Evolutionary conservation across 495 filamentous ascomycete genomes (phyloP).

Genomic region (Xylaria venustula): DNA sequence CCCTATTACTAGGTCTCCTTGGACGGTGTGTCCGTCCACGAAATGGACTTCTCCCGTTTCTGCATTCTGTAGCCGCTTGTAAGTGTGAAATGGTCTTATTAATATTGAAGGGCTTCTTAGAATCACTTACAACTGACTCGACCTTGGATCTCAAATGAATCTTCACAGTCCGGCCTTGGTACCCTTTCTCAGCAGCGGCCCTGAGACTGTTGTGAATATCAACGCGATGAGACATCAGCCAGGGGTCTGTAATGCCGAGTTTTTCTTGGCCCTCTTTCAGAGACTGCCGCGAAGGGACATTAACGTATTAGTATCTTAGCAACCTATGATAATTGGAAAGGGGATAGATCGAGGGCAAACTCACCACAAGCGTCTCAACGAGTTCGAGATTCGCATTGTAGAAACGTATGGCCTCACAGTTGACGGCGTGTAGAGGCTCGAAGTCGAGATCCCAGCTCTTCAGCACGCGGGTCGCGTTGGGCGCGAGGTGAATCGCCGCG

Average conservation of each 20-base stretch:
- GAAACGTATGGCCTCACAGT: background rate
- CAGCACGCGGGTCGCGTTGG: conserved; percentile 32
- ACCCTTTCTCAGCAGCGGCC: conserved; percentile 34
- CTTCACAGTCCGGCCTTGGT: conserved; percentile 32
- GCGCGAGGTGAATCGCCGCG: conserved; percentile 21
- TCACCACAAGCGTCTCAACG: background rate
- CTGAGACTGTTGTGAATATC: conserved; percentile 29
- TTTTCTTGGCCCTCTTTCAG: background rate
- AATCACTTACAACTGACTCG: conserved; percentile 26
- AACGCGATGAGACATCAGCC: background rate
- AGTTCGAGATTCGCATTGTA: background rate
- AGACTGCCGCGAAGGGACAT: background rate
- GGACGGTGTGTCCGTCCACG: conserved; percentile 30
- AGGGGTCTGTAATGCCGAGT: background rate
- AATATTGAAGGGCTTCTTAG: conserved; percentile 15
- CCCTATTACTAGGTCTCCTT: conserved; percentile 47
- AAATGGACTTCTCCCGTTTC: conserved; percentile 40
- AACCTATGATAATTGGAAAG: background rate
- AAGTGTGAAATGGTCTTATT: conserved; percentile 1
- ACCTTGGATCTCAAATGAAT: conserved; percentile 31
- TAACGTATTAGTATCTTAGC: background rate
- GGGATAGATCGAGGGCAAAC: background rate
- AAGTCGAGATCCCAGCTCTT: conserved; percentile 45
- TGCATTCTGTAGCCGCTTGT: conserved; percentile 27
- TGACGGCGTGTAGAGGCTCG: conserved; percentile 40